phyloP scores from a whole-genome alignment of 2,329 filamentous ascomycete species.

The Colletotrichum destructivum region DNA sequence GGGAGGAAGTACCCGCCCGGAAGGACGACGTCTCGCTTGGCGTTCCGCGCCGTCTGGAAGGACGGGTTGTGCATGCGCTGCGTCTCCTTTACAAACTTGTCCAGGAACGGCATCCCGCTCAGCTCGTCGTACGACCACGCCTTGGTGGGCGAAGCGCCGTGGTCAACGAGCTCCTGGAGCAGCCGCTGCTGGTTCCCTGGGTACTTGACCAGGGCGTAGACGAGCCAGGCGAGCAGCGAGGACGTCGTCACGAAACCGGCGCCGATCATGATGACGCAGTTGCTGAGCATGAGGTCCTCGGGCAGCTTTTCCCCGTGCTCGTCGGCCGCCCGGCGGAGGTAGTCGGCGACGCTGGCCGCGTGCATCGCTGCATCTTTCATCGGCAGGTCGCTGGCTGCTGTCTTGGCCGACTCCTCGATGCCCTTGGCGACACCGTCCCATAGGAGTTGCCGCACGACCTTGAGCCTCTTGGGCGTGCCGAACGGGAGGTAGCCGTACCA shows the following conservation, averaged over 20 bases:
- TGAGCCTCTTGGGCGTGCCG: constrained; percentile 21
- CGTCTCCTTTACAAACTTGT: constrained; percentile 28
- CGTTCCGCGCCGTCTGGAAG: constrained; percentile 29
- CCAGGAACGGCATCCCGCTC: constrained; percentile 18
- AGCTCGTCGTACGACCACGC: constrained; percentile 23
- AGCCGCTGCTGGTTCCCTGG: constrained; percentile 24
- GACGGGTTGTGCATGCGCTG: constrained; percentile 30
- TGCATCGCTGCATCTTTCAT: constrained; percentile 25
- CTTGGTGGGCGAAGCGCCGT: neutral
- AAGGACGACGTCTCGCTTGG: constrained; percentile 11
- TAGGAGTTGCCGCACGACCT: constrained; percentile 1
- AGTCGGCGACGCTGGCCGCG: constrained; percentile 28
- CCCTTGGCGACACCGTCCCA: constrained; percentile 27
- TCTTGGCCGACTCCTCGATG: constrained; percentile 22
- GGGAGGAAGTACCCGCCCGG: constrained; percentile 23
- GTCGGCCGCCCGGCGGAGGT: constrained; percentile 10
- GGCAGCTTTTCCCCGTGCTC: constrained; percentile 10
- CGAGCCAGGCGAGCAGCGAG: constrained; percentile 19
- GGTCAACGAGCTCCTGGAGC: constrained; percentile 15
- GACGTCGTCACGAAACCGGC: constrained; percentile 29
- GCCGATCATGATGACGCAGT: constrained; percentile 28
- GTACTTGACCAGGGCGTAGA: constrained; percentile 22
- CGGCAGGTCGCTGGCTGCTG: neutral
- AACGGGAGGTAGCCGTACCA: constrained; percentile 33
- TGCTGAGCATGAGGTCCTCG: constrained; percentile 16